Evolutionary conservation across 257 asterid species (phyloP), one percentile per base, ranked within the genome.

Genomic region (Avicennia marina): DNA sequence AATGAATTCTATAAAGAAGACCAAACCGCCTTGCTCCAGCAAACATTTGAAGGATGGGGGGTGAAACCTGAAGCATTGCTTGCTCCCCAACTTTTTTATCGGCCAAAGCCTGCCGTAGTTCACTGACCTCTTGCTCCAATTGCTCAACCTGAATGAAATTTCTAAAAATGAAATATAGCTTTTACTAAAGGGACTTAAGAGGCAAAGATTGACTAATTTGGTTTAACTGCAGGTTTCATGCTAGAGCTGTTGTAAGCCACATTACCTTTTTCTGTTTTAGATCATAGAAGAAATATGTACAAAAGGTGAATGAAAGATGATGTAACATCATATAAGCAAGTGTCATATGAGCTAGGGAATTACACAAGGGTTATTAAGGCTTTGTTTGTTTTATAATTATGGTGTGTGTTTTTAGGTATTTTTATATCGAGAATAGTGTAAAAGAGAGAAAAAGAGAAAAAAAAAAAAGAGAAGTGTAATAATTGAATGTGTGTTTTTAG

Each of bases 1-100:
- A 54, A 62, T 62, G 51, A 63, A 44, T 60, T 33, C 55, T 54
- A 11, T n/a, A 63, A 40, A 66, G 33, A 52, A 25, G 13, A 64
- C 19, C 46, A 33, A 48, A 53, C n/a, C 49, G 44, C 56, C 47
- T 58, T 47, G 19, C 31, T 51, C 48, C 20, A 53, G 31, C n/a
- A n/a, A n/a, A n/a, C n/a, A n/a, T n/a, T n/a, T n/a, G n/a, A n/a
- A 11, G 45, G 55, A 12, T 2, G 50, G 46, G 46, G 43, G 48
- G 2, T 54, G 15, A 54, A 66, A 86, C 97, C 97, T 90, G 81
- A 73, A 84, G 78, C 84, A 89, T 78, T 36, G 93, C 94, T 22
- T 72, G 67, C 78, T 89, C 97, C 66, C 74, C 83, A 77, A 76
- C 88, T 73, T 68, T 84, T 64, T 80, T 86, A 67, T 80, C 90